Base-by-base conservation (phyloP, 805 yeast species). In the Brettanomyces sp. region DNA sequence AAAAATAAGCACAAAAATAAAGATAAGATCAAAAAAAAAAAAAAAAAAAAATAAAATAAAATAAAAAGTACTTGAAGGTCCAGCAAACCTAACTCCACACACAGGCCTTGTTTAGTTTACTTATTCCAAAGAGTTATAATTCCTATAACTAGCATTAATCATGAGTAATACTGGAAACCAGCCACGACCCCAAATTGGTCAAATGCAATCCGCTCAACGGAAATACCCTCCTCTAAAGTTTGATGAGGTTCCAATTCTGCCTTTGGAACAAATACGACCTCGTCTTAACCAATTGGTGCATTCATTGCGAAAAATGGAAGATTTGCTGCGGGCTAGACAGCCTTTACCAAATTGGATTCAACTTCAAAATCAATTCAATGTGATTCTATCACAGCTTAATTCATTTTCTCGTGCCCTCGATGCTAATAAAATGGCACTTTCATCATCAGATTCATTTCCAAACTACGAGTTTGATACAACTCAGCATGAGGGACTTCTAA, bases 401-500 rank as follows among this genome's bases (percentile, higher is more conserved):
- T 81, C 95, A 2, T 74, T 91, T n/a, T 78, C 95, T 0, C 64
- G 76, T 5, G 81, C 87, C 2, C 59, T 93, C 23, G 78, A 80
- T 37, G 72, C 73, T 45, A 79, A 82, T 55, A 72, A 77, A 5
- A 82, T 75, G 3, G 62, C 74, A 0, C 67, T 93, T 24, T 73
- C 74, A 40, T 64, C 76, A 4, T 80, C 95, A 0, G 88, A 85
- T 44, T 90, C 81, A 1, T 91, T 78, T 57, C 99, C 99, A 1
- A 68, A 86, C 45, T 83, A 90, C 0, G 74, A 75, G 21, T 93
- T 91, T 59, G 97, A 97, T 7, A 78, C 95, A 0, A 76, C 87
- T 1, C 84, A 86, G 39, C 90, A 86, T 52, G 90, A 85, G 56
- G 85, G 88, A 2, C 70, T 93, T 34, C 66, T 90, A 43, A 85